Percentiles rank a stretch among this genome's conserved stretches.
Evolutionary conservation across 2,329 filamentous ascomycete species (phyloP).

Genomic region (Plenodomus tracheiphilus): DNA sequence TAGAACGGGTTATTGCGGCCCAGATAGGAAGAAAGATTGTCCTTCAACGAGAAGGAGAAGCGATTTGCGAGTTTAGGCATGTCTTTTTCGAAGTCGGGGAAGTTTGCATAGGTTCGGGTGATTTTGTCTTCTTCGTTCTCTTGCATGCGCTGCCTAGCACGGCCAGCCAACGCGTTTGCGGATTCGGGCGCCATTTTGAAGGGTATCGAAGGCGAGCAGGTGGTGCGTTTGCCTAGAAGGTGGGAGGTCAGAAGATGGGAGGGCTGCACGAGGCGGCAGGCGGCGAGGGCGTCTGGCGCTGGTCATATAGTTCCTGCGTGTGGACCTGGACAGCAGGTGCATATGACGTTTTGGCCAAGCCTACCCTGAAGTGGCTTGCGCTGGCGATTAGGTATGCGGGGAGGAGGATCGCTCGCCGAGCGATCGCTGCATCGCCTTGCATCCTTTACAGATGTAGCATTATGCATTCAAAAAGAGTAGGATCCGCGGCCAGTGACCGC

Average conservation of each 20-base stretch:
- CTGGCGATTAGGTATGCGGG: conserved; percentile 2
- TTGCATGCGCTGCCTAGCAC: conserved; percentile 33
- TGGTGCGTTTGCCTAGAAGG: conserved; percentile 25
- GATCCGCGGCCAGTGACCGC: not conserved
- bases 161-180: conserved; percentile 32
- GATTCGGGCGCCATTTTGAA: conserved; percentile 34
- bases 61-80: conserved; percentile 41
- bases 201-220: conserved; percentile 8
- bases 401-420: not conserved
- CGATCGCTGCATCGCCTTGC: conserved; percentile 1
- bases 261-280: conserved; percentile 38
- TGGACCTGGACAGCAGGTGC: conserved; percentile 16
- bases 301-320: conserved; percentile 22
- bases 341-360: conserved; percentile 13
- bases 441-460: not conserved
- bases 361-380: conserved; percentile 2
- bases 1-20: conserved; percentile 45
- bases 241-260: conserved; percentile 37
- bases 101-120: conserved; percentile 33
- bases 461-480: not conserved
- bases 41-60: conserved; percentile 42
- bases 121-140: conserved; percentile 39
- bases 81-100: conserved; percentile 40
- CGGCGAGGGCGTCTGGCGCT: conserved; percentile 20
- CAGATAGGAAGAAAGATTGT: conserved; percentile 46